Percentiles rank a stretch among this genome's conserved stretches.
phyloP scores from a whole-genome alignment of 129 eudicot genomes.

The Artemisia tridentata region DNA sequence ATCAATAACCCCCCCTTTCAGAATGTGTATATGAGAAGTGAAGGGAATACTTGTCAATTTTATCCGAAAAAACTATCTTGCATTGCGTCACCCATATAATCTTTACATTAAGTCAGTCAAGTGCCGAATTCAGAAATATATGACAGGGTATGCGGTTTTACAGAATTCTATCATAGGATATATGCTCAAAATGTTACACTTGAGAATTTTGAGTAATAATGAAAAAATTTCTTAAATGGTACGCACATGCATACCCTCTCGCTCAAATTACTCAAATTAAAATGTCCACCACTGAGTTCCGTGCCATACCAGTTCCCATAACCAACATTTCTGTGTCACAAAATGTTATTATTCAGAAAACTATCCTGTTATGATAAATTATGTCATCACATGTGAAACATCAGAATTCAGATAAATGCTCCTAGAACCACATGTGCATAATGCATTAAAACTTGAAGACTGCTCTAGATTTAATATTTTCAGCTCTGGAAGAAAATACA shows the following conservation, averaged over 20 bases:
- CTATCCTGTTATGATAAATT: not conserved
- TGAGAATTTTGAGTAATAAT: too few relatives aligned
- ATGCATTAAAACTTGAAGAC: not conserved
- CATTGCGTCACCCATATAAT: not conserved
- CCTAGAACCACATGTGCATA: not conserved
- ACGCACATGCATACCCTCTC: too few relatives aligned
- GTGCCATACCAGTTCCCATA: not conserved
- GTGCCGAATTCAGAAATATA: not conserved
- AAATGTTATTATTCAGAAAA: not conserved
- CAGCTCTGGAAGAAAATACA: not conserved
- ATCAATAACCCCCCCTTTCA: too few relatives aligned
- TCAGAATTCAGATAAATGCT: not conserved
- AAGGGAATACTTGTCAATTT: too few relatives aligned
- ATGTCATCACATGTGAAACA: not conserved
- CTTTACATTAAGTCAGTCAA: slow-evolving; percentile 19
- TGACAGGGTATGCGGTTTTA: too few relatives aligned
- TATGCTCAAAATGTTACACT: too few relatives aligned
- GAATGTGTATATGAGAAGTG: too few relatives aligned
- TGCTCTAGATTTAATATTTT: not conserved
- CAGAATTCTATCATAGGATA: too few relatives aligned
- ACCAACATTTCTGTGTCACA: not conserved
- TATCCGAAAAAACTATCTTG: too few relatives aligned
- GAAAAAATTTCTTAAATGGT: too few relatives aligned
- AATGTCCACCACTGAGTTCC: too few relatives aligned
- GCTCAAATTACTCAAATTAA: too few relatives aligned